Evolutionary conservation across 129 eudicot species (phyloP), one percentile per base, ranked within the genome.

Genomic region (Erigeron canadensis): DNA sequence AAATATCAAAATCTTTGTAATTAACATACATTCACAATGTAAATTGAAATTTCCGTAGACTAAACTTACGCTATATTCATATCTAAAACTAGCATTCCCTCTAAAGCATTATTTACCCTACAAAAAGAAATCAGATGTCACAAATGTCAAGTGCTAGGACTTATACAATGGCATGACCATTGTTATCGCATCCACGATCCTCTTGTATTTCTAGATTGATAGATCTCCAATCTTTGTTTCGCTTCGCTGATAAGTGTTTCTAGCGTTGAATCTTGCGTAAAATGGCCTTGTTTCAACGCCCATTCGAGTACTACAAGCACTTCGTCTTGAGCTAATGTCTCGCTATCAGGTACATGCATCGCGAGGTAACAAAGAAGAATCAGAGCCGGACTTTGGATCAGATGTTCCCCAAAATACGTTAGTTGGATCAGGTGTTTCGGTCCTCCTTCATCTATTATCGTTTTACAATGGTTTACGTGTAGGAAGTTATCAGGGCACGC

Each of bases 271-370:
- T 83, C 87, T 64, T 77, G 75, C 62, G 62, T 79, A 50, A 86
- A 58, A 38, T 71, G 79, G 0, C 64, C 81, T 62, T 86, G 87
- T 61, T 86, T 83, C 44, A 71, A 69, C 15, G 86, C 91, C 88
- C 88, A 86, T 69, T 86, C 91, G 1, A 86, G 78, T 61, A 83
- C 87, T 10, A 71, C 74, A 10, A 86, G 80, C 75, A 83, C 86
- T 19, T 86, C 84, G 38, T 80, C 88, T 59, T 81, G 86, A 3
- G 86, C 91, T 16, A 86, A 38, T 18, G 71, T 79, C 68, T 83
- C 85, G 50, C 83, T 86, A 43, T 86, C 91, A 2, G 88, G 88
- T 10, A 83, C 86, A 9, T 83, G 85, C 44, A 83, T 17, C 4
- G 86, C 81, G 2, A 83, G 74, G 67, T 86, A 83, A 42, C 86